Percentiles rank a stretch among this genome's conserved stretches.
Evolutionary conservation across 257 asterid species (phyloP).

Genomic region (Salvia miltiorrhiza): DNA sequence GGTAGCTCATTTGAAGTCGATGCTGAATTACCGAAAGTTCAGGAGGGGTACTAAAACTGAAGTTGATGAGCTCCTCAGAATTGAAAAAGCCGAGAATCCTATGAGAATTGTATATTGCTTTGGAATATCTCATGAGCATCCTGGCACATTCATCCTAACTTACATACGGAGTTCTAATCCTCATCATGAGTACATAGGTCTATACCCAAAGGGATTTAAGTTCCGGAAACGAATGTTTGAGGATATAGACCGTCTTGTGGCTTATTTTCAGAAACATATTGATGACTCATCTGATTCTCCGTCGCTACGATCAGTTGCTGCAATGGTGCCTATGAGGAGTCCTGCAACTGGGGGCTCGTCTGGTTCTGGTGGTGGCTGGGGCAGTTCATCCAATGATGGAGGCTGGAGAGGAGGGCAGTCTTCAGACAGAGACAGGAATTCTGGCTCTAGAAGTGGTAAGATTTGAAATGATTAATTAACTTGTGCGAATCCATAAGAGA

Average conservation of each 20-base stretch:
- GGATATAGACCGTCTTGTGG: conserved; percentile 81
- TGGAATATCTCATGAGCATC: conserved; percentile 95
- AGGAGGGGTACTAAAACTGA: conserved; percentile 77
- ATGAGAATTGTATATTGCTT: conserved; percentile 85
- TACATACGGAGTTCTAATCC: conserved; percentile 90
- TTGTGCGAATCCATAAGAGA: not conserved
- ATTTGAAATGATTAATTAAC: conserved; percentile 15
- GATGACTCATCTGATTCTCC: conserved; percentile 77
- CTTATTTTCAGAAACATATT: conserved; percentile 86
- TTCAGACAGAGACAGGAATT: conserved; percentile 56
- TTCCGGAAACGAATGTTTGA: conserved; percentile 87
- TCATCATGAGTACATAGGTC: conserved; percentile 89
- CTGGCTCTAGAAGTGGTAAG: conserved; percentile 64
- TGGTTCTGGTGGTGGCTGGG: conserved; percentile 67
- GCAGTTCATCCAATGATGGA: conserved; percentile 66
- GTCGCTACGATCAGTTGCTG: conserved; percentile 80
- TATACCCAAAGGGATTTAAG: conserved; percentile 92
- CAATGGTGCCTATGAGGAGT: conserved; percentile 90
- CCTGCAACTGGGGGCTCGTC: conserved; percentile 80
- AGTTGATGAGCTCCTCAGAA: conserved; percentile 75
- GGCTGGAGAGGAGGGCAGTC: conserved; percentile 68
- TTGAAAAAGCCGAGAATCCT: conserved; percentile 83
- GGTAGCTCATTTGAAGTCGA: conserved; percentile 77
- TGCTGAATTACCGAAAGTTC: conserved; percentile 94
- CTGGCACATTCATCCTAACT: conserved; percentile 92